Percentiles rank a stretch among this genome's conserved stretches.
Conservation (phyloP, 225 moss, liverwort and hornwort genomes). For the Sphagnum tenellum region DNA sequence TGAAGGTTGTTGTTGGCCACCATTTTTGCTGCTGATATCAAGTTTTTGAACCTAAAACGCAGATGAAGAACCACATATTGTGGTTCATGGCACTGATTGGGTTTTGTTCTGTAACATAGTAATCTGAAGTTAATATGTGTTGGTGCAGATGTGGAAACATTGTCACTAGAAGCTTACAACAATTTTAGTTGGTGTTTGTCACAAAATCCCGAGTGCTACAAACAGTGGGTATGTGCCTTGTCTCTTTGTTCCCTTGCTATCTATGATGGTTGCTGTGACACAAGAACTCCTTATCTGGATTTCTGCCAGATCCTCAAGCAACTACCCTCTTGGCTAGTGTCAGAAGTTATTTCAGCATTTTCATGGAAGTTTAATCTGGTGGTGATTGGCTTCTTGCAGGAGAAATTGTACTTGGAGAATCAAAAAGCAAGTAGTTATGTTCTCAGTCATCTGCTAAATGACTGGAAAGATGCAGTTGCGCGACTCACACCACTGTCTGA, state of each 20-base stretch:
- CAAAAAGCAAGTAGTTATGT: conserved; percentile 63
- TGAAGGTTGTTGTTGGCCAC: conserved; percentile 34
- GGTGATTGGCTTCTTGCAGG: conserved; percentile 27
- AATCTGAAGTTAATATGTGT: not conserved
- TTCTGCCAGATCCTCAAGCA: too few species aligned
- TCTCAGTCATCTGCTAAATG: conserved; percentile 44
- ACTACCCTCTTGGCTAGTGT: too few species aligned
- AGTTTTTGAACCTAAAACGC: too few species aligned
- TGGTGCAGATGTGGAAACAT: conserved; percentile 49
- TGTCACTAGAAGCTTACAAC: conserved; percentile 64
- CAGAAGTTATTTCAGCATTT: not conserved
- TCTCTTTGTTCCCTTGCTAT: not conserved
- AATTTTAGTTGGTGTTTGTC: conserved; percentile 85
- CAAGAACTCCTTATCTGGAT: too few species aligned
- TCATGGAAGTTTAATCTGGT: not conserved
- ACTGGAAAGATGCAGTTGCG: conserved; percentile 64
- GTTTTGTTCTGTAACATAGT: not conserved
- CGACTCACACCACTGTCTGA: conserved; percentile 38
- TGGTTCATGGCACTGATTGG: not conserved
- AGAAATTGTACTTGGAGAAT: conserved; percentile 76
- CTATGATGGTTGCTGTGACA: too few species aligned
- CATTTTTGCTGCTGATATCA: too few species aligned
- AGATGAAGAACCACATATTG: not conserved
- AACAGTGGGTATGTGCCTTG: conserved; percentile 62
- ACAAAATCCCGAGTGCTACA: conserved; percentile 72